Evolutionary conservation across 495 filamentous ascomycete species (phyloP), one percentile per base, ranked within the genome.

Genomic region (Hypoxylon rickii): DNA sequence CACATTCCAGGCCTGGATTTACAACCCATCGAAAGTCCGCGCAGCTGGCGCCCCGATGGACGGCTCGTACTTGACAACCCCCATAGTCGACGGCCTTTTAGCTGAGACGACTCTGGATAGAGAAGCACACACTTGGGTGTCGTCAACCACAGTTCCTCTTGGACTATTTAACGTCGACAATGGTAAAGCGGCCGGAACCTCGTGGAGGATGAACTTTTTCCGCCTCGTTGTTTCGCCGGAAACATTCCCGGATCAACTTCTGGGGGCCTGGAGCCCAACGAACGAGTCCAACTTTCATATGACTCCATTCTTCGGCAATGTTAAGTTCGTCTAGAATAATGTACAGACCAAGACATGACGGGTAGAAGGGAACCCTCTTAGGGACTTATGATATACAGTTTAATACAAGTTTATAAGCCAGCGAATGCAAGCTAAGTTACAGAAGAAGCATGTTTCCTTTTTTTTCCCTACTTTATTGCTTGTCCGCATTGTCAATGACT

Each of bases 1-100:
- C 44, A 71, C 69, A 8, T 71, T 64, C 58, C 69, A 71, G 59
- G 66, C 66, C 11, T 71, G 66, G 59, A 69, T 71, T 44, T 67
- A 66, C 59, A 71, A 71, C 51, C 65, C 53, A 7, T 66, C 66
- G 26, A 69, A 71, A 39, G 58, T 69, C 29, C 66, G 69, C 36
- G 56, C 69, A 3, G 26, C 44, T 0, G 58, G 55, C 4, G 53
- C 53, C 0, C 61, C 69, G 6, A 48, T 67, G 29, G 69, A 71
- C 42, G 51, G 44, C 2, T 66, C 59, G 31, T 65, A 46, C 37
- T 17, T 66, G 13, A 40, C 65, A 3, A 19, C 44, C 20, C 58
- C 69, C 10, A 38, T 67, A 11, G 44, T 39, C 37, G 69, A 71
- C 37, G 68, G 69, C 18, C 41, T 71, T 7, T 55, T 55, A 7